Base-by-base conservation (phyloP, 2,329 filamentous ascomycete genomes). In the Neoscytalidium dimidiatum region DNA sequence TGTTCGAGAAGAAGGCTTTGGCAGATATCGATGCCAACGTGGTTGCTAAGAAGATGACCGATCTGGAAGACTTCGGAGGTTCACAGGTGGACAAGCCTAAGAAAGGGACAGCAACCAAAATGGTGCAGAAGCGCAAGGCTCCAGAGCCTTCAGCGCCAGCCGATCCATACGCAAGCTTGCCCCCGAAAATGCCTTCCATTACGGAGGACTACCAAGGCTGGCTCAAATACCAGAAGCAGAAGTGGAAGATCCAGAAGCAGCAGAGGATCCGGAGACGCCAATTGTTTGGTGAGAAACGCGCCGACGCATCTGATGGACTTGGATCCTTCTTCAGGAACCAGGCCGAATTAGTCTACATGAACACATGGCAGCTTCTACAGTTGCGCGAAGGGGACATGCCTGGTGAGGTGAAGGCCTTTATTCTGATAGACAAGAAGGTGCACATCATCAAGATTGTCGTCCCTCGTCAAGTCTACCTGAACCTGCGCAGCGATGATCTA, bases 181-280 rank as follows among this genome's bases (percentile, higher is more conserved):
- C 95, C 0, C 87, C 90, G 67, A 85, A 87, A 46, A 96, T 97
- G 90, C 94, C 95, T 1, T 86, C 86, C 26, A 91, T 95, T 21
- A 91, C 88, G 0, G 88, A 95, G 56, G 90, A 99, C 77, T 99
- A 99, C 70, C 82, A 87, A 19, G 92, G 87, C 0, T 99, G 96
- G 82, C 77, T 99, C 62, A 85, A 90, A 73, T 98, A 98, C 73
- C 95, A 99, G 75, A 99, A 99, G 79, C 88, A 94, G 80, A 99
- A 99, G 78, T 99, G 95, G 95, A 97, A 94, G 81, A 90, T 98
- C 41, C 95, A 99, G 75, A 96, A 93, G 73, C 91, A 96, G 75
- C 93, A 94, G 35, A 88, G 95, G 23, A 85, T 90, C 66, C 89
- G 94, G 48, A 86, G 96, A 68, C 87, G 94, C 56, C 95, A 99